A percentile compares a stretch with the other conserved stretches of the same genome.
phyloP scores from a whole-genome alignment of 805 yeast species.

The Yamadazyma nakazawae region DNA sequence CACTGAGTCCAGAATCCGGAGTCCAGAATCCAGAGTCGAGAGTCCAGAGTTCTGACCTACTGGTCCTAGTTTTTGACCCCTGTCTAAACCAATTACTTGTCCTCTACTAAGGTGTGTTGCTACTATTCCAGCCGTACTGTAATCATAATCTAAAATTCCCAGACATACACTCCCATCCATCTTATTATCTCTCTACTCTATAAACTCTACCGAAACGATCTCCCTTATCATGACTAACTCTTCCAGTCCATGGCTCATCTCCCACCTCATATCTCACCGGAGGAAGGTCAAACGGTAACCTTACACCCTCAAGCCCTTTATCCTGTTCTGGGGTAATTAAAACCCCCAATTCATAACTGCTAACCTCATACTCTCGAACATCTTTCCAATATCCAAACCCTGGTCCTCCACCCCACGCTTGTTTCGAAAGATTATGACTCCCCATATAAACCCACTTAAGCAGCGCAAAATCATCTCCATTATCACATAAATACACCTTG shows the following conservation, averaged over 20 bases:
- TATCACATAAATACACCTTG: constrained; percentile 58
- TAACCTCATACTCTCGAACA: constrained; percentile 22
- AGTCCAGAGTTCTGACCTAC: no score
- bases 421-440: constrained; percentile 70
- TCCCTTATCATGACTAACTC: constrained; percentile 16
- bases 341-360: constrained; percentile 41
- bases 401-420: constrained; percentile 69
- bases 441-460: constrained; percentile 71
- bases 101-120: no score
- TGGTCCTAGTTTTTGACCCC: no score
- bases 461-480: constrained; percentile 47
- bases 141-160: no score
- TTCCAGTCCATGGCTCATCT: constrained; percentile 52
- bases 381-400: constrained; percentile 13
- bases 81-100: no score
- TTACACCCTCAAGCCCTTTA: constrained; percentile 36
- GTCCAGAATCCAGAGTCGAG: no score
- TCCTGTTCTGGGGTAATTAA: constrained; percentile 18
- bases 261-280: constrained; percentile 32
- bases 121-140: no score
- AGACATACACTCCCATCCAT: background rate
- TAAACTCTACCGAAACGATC: constrained; percentile 25
- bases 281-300: constrained; percentile 57
- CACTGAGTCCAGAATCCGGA: no score
- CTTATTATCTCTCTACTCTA: background rate